Evolutionary conservation across 2,329 filamentous ascomycete species (phyloP).

Genomic region (Aspergillus awamori): DNA sequence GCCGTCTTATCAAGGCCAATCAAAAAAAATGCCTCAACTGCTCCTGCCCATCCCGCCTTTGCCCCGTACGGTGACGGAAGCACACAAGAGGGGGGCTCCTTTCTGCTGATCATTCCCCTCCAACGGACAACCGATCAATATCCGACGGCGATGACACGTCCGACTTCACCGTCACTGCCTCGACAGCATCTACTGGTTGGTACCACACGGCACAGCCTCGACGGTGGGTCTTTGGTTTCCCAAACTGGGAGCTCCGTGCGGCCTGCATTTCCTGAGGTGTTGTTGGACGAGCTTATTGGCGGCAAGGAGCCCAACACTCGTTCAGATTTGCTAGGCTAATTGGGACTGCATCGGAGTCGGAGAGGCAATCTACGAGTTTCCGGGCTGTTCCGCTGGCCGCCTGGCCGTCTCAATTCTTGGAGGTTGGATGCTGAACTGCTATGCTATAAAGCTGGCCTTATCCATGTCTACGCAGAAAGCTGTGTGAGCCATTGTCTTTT

Average conservation of each 20-base stretch:
- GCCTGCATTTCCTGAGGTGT: constrained; percentile 9
- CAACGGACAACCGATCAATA: constrained; percentile 8
- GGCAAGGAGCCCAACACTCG: constrained; percentile 2
- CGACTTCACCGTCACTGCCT: constrained; percentile 8
- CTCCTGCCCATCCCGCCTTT: constrained; percentile 7
- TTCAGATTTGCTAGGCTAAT: constrained; percentile 9
- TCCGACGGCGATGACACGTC: constrained; percentile 10
- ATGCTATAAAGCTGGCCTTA: constrained; percentile 12
- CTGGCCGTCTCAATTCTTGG: constrained; percentile 9
- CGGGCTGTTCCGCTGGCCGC: constrained; percentile 8
- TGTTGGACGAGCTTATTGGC: constrained; percentile 12
- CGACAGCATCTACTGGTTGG: constrained; percentile 5
- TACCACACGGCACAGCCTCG: constrained; percentile 4
- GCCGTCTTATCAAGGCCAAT: constrained; percentile 4
- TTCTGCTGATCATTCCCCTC: constrained; percentile 2
- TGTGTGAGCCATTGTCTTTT: constrained; percentile 11
- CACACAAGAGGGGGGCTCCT: background rate
- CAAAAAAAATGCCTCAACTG: constrained; percentile 12
- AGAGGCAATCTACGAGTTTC: constrained; percentile 7
- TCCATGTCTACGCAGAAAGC: constrained; percentile 10
- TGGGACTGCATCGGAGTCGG: constrained; percentile 11
- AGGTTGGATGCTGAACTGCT: constrained; percentile 12
- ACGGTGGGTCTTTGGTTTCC: constrained; percentile 7
- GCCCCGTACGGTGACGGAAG: constrained; percentile 1
- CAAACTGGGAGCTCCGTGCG: constrained; percentile 9